A percentile compares a stretch with the other conserved stretches of the same genome.
Evolutionary conservation across 129 eudicot genomes (phyloP).

Genomic region (Chrysanthemum makinoi): DNA sequence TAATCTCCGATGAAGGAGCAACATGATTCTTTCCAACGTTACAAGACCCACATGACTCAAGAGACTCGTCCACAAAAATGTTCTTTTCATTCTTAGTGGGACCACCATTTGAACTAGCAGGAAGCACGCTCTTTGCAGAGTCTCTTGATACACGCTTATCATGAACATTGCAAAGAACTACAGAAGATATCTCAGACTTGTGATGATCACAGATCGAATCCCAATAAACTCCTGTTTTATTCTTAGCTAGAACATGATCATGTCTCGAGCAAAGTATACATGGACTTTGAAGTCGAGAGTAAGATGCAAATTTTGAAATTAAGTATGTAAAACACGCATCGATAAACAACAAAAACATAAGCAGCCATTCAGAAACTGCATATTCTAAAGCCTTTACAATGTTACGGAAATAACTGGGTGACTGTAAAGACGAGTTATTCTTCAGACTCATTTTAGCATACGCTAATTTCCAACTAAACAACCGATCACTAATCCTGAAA

Average conservation of each 20-base stretch:
- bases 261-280: conserved; percentile 86
- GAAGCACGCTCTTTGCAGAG: conserved; percentile 27
- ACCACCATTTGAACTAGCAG: conserved; percentile 26
- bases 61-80: conserved; percentile 32
- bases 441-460: conserved; percentile 29
- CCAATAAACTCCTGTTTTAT: conserved; percentile 58
- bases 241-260: conserved; percentile 72
- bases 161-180: conserved; percentile 60
- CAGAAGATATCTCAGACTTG: conserved; percentile 68
- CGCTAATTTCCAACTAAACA: conserved; percentile 14
- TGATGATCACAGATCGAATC: conserved; percentile 72
- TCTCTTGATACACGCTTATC: conserved; percentile 42
- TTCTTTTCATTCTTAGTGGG: conserved; percentile 30
- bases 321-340: conserved; percentile 71
- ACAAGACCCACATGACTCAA: conserved; percentile 15
- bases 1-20: conserved; percentile 38
- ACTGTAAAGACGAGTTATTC: conserved; percentile 17
- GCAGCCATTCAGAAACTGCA: conserved; percentile 81
- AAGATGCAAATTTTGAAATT: conserved; percentile 66
- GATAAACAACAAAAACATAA: conserved; percentile 62
- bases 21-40: conserved; percentile 12
- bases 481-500: conserved; percentile 16
- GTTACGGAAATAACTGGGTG: conserved; percentile 24
- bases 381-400: conserved; percentile 50
- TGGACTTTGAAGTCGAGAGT: conserved; percentile 65